phyloP scores from a whole-genome alignment of 1,284 basidiomycete genomes.

The Flammula alnicola region DNA sequence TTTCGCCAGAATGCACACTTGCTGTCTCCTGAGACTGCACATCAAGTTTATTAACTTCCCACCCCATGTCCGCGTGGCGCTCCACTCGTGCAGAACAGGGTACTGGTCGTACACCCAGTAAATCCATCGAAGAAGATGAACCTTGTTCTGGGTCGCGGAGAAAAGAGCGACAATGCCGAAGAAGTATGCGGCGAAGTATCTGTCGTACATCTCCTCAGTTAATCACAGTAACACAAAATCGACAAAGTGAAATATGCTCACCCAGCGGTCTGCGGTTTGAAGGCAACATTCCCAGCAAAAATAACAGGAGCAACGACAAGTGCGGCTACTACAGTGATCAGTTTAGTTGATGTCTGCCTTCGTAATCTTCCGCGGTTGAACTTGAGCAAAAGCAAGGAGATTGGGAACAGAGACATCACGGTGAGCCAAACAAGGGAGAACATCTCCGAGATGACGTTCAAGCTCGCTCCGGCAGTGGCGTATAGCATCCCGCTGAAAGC shows the following conservation, averaged over 20 bases:
- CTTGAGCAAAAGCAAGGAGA: slow-evolving; percentile 62
- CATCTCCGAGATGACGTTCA: slow-evolving; percentile 63
- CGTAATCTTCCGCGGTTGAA: slow-evolving; percentile 66
- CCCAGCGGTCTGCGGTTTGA: slow-evolving; percentile 59
- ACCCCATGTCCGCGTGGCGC: slow-evolving; percentile 46
- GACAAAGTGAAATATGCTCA: slow-evolving; percentile 32
- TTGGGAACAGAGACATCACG: slow-evolving; percentile 67
- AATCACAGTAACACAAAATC: neutral
- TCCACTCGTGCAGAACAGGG: slow-evolving; percentile 45
- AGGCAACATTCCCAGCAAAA: slow-evolving; percentile 63
- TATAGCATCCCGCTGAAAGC: slow-evolving; percentile 59
- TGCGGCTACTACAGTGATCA: slow-evolving; percentile 45
- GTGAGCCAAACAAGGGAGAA: slow-evolving; percentile 68
- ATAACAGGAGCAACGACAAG: slow-evolving; percentile 50
- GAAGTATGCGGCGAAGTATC: slow-evolving; percentile 69
- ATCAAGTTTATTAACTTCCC: slow-evolving; percentile 47
- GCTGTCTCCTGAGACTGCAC: slow-evolving; percentile 50
- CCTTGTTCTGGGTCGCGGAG: slow-evolving; percentile 54
- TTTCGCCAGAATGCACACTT: slow-evolving; percentile 63
- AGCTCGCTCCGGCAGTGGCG: slow-evolving; percentile 56
- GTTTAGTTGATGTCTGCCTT: slow-evolving; percentile 43
- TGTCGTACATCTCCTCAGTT: slow-evolving; percentile 28
- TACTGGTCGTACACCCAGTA: slow-evolving; percentile 72
- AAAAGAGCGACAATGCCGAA: slow-evolving; percentile 52
- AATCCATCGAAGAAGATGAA: slow-evolving; percentile 52